These are phyloP conservation scores for Fusarium chlamydosporum DNA, from an alignment of 2,329 filamentous ascomycete species.

Conservation along the genomic window DNA sequence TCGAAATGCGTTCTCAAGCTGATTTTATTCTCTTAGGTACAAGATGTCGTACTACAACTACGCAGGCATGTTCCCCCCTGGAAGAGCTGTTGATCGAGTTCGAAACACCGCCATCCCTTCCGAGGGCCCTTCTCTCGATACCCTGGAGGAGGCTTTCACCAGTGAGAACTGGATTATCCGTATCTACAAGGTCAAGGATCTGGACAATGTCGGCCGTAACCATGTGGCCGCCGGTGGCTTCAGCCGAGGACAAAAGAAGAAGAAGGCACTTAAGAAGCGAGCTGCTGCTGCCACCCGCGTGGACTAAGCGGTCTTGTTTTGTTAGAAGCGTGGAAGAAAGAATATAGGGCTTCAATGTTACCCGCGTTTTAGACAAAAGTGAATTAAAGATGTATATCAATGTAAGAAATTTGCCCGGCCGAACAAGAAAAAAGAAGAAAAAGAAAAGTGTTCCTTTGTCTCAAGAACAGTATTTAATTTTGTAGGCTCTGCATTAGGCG, in stretches of 20 bases:
- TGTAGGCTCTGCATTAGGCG: not conserved
- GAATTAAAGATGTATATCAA: constrained; percentile 57
- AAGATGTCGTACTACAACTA: constrained; percentile 99
- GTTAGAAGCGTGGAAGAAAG: constrained; percentile 35
- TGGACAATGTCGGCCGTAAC: constrained; percentile 94
- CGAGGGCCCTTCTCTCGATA: constrained; percentile 86
- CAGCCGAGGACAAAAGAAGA: constrained; percentile 86
- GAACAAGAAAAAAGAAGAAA: constrained; percentile 22
- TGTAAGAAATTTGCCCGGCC: constrained; percentile 51
- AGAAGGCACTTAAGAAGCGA: constrained; percentile 79
- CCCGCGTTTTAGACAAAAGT: constrained; percentile 54
- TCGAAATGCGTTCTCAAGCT: constrained; percentile 14
- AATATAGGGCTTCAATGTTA: constrained; percentile 42
- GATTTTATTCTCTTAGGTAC: constrained; percentile 75
- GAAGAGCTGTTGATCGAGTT: constrained; percentile 91
- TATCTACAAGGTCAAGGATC: constrained; percentile 99
- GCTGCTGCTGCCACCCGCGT: constrained; percentile 79
- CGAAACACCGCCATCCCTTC: constrained; percentile 85
- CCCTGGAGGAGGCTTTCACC: constrained; percentile 95
- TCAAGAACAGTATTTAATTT: not conserved
- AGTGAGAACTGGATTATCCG: constrained; percentile 99
- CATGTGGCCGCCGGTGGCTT: constrained; percentile 79
- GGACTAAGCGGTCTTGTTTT: constrained; percentile 65
- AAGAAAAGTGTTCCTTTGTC: constrained; percentile 22
- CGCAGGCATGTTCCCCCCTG: constrained; percentile 88